These are phyloP conservation scores for Rhodotorula sp. DNA, from an alignment of 1,284 basidiomycete genomes.

Conservation along the genomic window DNA sequence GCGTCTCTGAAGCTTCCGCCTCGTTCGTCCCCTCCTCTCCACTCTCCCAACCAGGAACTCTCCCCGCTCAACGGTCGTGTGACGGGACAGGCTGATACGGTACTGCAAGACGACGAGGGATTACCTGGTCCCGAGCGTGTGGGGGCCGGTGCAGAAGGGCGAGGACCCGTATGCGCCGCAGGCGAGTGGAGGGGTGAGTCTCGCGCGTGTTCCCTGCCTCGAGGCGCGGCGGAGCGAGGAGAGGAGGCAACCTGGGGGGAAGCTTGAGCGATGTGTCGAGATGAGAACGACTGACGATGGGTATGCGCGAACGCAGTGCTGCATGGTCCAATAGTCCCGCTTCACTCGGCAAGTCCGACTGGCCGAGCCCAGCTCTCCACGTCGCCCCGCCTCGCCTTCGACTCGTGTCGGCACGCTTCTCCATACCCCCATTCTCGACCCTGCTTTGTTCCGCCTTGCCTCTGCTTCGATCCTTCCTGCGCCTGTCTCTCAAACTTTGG, in stretches of 20 bases:
- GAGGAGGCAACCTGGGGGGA: no score
- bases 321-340: conserved; percentile 12
- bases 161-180: conserved; percentile 83
- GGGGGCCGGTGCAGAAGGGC: conserved; percentile 85
- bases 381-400: no score
- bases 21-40: conserved; percentile 59
- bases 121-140: conserved; percentile 81
- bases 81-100: conserved; percentile 68
- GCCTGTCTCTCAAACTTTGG: neutral
- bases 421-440: neutral
- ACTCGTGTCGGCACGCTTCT: neutral
- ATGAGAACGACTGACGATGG: neutral
- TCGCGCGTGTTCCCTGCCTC: conserved; percentile 35
- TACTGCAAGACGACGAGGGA: conserved; percentile 89
- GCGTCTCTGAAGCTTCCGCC: conserved; percentile 85
- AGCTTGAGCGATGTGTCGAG: neutral
- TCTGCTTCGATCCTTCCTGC: neutral
- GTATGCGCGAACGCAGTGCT: conserved; percentile 13
- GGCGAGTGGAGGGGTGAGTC: conserved; percentile 59
- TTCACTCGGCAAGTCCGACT: neutral
- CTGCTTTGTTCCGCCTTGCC: neutral
- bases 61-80: neutral
- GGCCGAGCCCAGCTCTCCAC: neutral
- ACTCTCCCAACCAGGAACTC: neutral
- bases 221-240: no score